Conservation (phyloP, 2,329 filamentous ascomycete genomes). For the Phoma sp. region DNA sequence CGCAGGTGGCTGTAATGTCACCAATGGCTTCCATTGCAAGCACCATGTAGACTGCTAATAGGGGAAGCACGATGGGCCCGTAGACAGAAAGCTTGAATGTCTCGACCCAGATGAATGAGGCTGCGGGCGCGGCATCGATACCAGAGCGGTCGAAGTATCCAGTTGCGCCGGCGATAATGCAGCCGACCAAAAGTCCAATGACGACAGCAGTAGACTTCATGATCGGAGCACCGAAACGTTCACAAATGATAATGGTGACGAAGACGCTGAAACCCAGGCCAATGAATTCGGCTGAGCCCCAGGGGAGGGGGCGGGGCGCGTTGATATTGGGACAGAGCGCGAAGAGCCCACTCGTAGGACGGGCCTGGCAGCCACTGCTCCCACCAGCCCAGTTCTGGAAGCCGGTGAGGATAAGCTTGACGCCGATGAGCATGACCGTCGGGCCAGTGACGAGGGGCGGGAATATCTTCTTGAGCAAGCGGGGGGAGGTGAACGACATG, state of each 20-base stretch:
- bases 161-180: slow-evolving; percentile 78
- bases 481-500: slow-evolving; percentile 77
- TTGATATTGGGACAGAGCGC: slow-evolving; percentile 66
- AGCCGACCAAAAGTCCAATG: slow-evolving; percentile 76
- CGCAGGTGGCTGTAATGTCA: slow-evolving; percentile 81
- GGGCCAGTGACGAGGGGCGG: slow-evolving; percentile 78
- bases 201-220: slow-evolving; percentile 84
- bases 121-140: slow-evolving; percentile 75
- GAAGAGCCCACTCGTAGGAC: slow-evolving; percentile 61
- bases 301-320: slow-evolving; percentile 74
- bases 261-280: slow-evolving; percentile 84
- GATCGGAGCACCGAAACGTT: slow-evolving; percentile 81
- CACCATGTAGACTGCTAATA: slow-evolving; percentile 70
- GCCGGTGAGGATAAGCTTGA: slow-evolving; percentile 73
- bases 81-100: slow-evolving; percentile 78
- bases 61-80: slow-evolving; percentile 74
- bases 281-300: slow-evolving; percentile 81
- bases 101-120: slow-evolving; percentile 79
- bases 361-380: slow-evolving; percentile 63
- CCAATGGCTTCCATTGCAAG: slow-evolving; percentile 81
- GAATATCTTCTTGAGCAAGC: slow-evolving; percentile 73
- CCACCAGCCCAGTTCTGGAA: slow-evolving; percentile 83
- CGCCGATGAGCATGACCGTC: slow-evolving; percentile 74
- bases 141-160: slow-evolving; percentile 79
- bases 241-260: slow-evolving; percentile 78